These are phyloP conservation scores for Eutrema salsugineum DNA, from an alignment of 441 rosid genomes.

Conservation along the genomic window DNA sequence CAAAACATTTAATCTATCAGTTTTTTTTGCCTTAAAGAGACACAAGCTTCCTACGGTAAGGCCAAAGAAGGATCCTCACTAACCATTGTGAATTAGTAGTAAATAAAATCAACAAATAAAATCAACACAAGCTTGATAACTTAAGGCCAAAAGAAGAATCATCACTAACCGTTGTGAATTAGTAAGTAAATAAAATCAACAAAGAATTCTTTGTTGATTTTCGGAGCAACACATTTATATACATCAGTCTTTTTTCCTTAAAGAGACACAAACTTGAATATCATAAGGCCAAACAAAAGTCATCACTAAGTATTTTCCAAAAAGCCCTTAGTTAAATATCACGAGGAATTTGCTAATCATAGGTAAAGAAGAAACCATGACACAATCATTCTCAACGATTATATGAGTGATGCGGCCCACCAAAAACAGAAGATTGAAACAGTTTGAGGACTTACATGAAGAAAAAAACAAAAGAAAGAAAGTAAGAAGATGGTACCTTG, in stretches of 20 bases:
- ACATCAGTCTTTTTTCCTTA: background rate
- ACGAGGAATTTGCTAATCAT: background rate
- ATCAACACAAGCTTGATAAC: no score
- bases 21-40: background rate
- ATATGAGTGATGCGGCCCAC: background rate
- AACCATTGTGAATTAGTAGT: no score
- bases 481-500: conserved; percentile 50
- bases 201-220: background rate
- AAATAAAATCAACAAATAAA: no score
- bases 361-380: background rate
- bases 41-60: background rate
- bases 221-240: background rate
- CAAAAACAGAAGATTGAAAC: background rate
- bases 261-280: background rate
- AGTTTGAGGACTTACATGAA: background rate
- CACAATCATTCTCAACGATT: background rate
- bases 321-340: background rate
- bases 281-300: background rate
- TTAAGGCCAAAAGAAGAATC: no score
- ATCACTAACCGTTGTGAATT: background rate
- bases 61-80: no score
- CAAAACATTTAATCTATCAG: background rate
- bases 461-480: background rate
- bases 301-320: background rate
- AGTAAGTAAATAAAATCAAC: background rate